Conservation (phyloP, 768 basidiomycete genomes). For the Xerocomellus chrysenteron region DNA sequence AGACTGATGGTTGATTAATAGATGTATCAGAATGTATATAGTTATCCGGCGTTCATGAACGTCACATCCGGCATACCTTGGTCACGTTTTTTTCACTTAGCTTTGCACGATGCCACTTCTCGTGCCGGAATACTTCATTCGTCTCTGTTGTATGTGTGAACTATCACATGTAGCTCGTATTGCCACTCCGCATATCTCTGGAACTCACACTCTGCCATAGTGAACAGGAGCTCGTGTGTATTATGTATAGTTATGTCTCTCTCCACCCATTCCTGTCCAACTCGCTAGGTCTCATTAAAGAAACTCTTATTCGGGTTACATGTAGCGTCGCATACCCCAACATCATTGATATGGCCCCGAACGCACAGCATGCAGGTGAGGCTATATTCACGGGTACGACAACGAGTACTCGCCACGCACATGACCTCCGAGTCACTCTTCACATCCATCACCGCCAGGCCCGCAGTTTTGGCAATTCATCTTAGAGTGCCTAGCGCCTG, state of each 20-base stretch:
- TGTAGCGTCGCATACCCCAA: background rate
- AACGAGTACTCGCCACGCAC: too few species aligned
- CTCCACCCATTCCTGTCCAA: conserved; percentile 13
- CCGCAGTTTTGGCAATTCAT: too few species aligned
- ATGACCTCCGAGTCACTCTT: too few species aligned
- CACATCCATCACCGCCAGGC: too few species aligned
- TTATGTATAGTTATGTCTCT: conserved; percentile 29
- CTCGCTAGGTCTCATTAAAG: background rate
- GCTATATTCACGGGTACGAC: too few species aligned
- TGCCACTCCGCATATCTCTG: background rate
- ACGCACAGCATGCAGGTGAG: too few species aligned
- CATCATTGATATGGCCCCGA: background rate
- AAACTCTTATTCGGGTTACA: background rate
- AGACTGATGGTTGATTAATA: conserved; percentile 15
- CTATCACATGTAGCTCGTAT: background rate
- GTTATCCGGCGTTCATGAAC: background rate
- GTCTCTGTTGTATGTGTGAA: conserved; percentile 18
- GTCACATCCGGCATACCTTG: too few species aligned
- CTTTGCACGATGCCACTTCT: background rate
- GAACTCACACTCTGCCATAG: background rate
- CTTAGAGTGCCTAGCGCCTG: too few species aligned
- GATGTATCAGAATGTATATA: background rate
- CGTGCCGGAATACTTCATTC: conserved; percentile 9
- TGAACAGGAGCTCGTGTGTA: background rate
- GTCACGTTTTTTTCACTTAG: conserved; percentile 1